Conservation (phyloP, 441 rosid species). For the Jatropha podagrica region DNA sequence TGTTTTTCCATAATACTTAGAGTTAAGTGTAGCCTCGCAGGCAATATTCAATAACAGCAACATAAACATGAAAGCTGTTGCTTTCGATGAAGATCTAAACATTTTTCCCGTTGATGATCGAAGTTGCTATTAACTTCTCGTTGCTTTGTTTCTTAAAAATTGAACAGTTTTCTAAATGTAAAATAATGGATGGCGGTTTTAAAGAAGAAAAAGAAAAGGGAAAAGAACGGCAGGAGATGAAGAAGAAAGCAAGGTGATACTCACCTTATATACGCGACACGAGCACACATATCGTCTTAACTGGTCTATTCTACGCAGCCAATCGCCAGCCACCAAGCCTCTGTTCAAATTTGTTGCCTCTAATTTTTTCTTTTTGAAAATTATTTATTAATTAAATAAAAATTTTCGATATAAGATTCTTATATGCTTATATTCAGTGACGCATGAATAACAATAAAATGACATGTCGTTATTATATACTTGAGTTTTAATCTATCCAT, state of each 20-base stretch:
- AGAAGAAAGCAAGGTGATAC: not conserved
- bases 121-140: not conserved
- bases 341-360: not conserved
- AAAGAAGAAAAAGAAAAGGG: not conserved
- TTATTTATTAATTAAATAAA: too few species aligned
- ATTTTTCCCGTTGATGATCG: not conserved
- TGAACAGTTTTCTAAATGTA: too few species aligned
- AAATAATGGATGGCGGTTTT: not conserved
- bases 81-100: not conserved
- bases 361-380: not conserved
- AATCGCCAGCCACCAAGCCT: not conserved
- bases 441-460: too few species aligned
- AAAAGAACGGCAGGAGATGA: not conserved
- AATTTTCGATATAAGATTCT: too few species aligned
- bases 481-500: too few species aligned
- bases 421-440: too few species aligned
- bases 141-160: too few species aligned
- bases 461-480: too few species aligned
- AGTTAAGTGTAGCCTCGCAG: conserved; percentile 44
- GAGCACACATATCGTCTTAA: too few species aligned
- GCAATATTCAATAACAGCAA: not conserved
- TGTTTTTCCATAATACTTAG: conserved; percentile 38
- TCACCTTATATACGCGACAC: not conserved
- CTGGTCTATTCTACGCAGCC: too few species aligned
- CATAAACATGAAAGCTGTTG: not conserved